phyloP scores from a whole-genome alignment of 306 rosid genomes.

The Quercus ilex region DNA sequence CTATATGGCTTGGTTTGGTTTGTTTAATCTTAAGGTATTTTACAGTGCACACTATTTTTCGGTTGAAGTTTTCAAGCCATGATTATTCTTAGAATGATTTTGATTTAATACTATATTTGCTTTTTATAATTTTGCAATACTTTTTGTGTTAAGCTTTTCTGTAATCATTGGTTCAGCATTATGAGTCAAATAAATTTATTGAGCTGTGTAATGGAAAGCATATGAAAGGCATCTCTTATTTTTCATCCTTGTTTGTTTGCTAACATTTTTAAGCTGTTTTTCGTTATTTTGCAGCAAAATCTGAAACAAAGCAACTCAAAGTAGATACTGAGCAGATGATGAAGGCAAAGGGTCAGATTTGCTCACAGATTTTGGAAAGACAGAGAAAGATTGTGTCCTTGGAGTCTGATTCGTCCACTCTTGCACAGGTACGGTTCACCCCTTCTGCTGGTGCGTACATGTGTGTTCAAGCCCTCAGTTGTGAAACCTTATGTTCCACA shows the following conservation, averaged over 20 bases:
- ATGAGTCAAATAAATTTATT: background rate
- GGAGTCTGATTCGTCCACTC: no score
- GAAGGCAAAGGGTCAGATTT: conserved; percentile 54
- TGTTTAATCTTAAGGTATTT: no score
- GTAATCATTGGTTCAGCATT: background rate
- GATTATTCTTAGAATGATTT: no score
- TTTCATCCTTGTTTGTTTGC: background rate
- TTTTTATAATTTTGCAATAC: background rate
- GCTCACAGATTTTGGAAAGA: conserved; percentile 65
- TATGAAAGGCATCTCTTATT: background rate
- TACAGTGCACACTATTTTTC: no score
- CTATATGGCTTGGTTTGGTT: no score
- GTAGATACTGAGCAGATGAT: conserved; percentile 57
- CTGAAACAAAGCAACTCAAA: conserved; percentile 35
- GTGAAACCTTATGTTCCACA: no score
- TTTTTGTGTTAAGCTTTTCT: background rate
- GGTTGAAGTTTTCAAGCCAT: no score
- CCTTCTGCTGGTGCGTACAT: no score
- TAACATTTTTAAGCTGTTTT: background rate
- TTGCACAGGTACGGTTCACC: no score
- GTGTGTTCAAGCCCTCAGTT: no score
- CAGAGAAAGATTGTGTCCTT: conserved; percentile 4
- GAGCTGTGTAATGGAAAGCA: background rate
- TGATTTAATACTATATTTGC: background rate
- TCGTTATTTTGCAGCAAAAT: conserved; percentile 46